phyloP scores from a whole-genome alignment of 768 basidiomycete genomes.

The Scleroderma citrinum region DNA sequence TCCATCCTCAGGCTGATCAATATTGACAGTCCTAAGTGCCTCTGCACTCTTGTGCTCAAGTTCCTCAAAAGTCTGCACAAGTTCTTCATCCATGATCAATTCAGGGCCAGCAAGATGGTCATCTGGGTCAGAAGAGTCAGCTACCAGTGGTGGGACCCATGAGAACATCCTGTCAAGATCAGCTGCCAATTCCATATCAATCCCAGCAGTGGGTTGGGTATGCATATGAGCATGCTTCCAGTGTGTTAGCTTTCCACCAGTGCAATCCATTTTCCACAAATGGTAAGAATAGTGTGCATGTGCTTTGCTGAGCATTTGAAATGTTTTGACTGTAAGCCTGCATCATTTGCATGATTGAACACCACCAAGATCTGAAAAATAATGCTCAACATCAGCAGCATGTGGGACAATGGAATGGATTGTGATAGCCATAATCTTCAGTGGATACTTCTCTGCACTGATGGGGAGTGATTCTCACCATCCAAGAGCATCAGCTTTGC shows the following conservation, averaged over 20 bases:
- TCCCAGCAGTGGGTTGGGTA: not conserved
- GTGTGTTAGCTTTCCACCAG: not conserved
- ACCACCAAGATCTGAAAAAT: constrained; percentile 19
- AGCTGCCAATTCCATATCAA: not conserved
- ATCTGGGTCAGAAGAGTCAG: not conserved
- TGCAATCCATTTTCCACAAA: not conserved
- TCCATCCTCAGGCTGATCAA: too few relatives aligned
- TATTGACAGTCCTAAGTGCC: not conserved
- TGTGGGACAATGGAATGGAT: constrained; percentile 25
- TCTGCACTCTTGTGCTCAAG: not conserved
- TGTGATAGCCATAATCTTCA: constrained; percentile 16
- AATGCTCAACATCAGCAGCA: constrained; percentile 20
- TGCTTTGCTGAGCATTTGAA: constrained; percentile 2
- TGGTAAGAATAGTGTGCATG: not conserved
- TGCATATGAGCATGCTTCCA: constrained; percentile 4
- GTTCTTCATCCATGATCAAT: constrained; percentile 4
- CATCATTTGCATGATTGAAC: constrained; percentile 14
- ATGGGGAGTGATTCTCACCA: constrained; percentile 26
- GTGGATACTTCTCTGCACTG: not conserved
- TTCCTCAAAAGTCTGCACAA: not conserved
- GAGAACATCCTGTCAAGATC: not conserved
- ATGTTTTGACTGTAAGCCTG: constrained; percentile 7
- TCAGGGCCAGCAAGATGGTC: constrained; percentile 1
- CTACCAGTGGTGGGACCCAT: constrained; percentile 1
- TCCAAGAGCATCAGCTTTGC: constrained; percentile 8